These are phyloP conservation scores for Urtica urens DNA, from an alignment of 306 rosid genomes.

Conservation along the genomic window DNA sequence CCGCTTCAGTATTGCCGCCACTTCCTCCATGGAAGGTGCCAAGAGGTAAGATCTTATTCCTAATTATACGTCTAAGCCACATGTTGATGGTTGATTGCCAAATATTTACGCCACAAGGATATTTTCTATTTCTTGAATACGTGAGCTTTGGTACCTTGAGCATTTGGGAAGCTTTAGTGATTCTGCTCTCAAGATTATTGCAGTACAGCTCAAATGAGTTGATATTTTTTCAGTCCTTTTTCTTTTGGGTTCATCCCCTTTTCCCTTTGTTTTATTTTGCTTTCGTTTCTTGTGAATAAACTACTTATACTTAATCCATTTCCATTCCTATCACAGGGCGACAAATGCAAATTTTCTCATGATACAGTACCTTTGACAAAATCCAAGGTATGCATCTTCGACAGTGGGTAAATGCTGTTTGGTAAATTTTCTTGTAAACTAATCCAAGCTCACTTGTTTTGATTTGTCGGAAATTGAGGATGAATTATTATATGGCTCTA, in stretches of 20 bases:
- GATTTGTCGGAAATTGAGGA: neutral
- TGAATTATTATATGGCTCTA: neutral
- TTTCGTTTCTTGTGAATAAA: slow-evolving; percentile 10
- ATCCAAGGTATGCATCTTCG: slow-evolving; percentile 39
- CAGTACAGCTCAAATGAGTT: too few species aligned
- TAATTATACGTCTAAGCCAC: neutral
- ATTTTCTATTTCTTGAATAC: too few species aligned
- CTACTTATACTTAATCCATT: neutral
- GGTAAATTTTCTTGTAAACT: neutral
- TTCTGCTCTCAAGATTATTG: too few species aligned
- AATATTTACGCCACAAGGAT: too few species aligned
- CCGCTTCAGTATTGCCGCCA: slow-evolving; percentile 50
- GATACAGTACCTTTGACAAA: slow-evolving; percentile 59
- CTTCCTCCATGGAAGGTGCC: slow-evolving; percentile 57
- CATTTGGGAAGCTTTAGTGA: too few species aligned
- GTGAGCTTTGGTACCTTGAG: too few species aligned
- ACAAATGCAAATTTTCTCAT: slow-evolving; percentile 78
- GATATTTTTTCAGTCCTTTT: neutral
- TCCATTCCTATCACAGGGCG: slow-evolving; percentile 48
- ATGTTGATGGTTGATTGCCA: too few species aligned
- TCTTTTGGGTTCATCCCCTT: neutral
- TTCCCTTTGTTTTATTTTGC: neutral
- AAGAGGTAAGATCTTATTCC: slow-evolving; percentile 37
- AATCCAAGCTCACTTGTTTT: neutral
- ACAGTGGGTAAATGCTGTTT: neutral